A percentile compares a stretch with the other conserved stretches of the same genome.
phyloP scores from a whole-genome alignment of 2,329 filamentous ascomycete genomes.

The Fusarium humuli region DNA sequence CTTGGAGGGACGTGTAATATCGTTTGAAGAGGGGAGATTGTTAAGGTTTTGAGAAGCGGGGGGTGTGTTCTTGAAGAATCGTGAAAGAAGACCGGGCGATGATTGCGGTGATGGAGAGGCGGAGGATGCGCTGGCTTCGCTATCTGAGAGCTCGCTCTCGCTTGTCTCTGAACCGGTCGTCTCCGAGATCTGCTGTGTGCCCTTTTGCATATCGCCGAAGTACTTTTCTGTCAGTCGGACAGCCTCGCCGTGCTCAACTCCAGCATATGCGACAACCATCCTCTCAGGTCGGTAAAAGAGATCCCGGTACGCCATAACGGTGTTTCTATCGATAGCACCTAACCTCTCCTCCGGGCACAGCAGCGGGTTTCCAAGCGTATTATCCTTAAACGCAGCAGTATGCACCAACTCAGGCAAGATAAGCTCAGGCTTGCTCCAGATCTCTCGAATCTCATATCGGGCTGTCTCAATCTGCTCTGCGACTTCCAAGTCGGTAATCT shows the following conservation, averaged over 20 bases:
- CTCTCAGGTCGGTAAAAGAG: constrained; percentile 89
- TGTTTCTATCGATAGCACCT: constrained; percentile 75
- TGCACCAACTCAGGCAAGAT: constrained; percentile 96
- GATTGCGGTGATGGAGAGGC: constrained; percentile 57
- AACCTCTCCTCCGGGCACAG: constrained; percentile 90
- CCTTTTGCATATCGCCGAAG: constrained; percentile 85
- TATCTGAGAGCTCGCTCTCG: constrained; percentile 52
- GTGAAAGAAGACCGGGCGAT: constrained; percentile 77
- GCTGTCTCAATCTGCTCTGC: constrained; percentile 88
- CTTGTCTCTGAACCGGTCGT: constrained; percentile 70
- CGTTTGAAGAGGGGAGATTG: constrained; percentile 60
- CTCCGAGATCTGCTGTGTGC: constrained; percentile 61
- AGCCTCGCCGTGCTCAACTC: constrained; percentile 84
- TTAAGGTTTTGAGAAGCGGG: constrained; percentile 72
- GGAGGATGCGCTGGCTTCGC: constrained; percentile 49
- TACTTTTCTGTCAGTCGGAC: constrained; percentile 82
- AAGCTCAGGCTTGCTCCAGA: constrained; percentile 96
- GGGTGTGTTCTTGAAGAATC: constrained; percentile 83
- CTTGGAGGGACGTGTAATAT: constrained; percentile 74
- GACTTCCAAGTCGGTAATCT: constrained; percentile 88
- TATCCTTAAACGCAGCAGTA: constrained; percentile 94
- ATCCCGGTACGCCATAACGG: constrained; percentile 82
- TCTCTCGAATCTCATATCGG: constrained; percentile 95
- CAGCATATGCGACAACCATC: constrained; percentile 95
- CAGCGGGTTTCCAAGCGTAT: constrained; percentile 93